A percentile compares a stretch with the other conserved stretches of the same genome.
These are phyloP conservation scores for Ustilago shanxiensis DNA, from an alignment of 1,284 basidiomycete genomes.

Conservation along the genomic window DNA sequence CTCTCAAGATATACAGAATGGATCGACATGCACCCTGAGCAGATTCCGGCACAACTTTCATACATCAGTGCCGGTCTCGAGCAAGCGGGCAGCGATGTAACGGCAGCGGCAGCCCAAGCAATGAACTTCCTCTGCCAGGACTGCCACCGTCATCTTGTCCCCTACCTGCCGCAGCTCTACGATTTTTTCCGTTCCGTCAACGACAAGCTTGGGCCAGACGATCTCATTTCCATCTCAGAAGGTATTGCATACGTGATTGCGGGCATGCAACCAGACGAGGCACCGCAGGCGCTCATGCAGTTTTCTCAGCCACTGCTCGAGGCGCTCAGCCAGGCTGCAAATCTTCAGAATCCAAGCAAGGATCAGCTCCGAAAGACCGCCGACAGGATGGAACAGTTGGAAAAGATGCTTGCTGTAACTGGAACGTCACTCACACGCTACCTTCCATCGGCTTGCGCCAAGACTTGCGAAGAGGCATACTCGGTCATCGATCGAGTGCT, in stretches of 20 bases:
- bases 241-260: slow-evolving; percentile 95
- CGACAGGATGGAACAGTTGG: slow-evolving; percentile 74
- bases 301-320: slow-evolving; percentile 78
- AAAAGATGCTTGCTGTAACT: slow-evolving; percentile 58
- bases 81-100: slow-evolving; percentile 75
- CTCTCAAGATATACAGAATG: slow-evolving; percentile 97
- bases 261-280: slow-evolving; percentile 84
- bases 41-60: slow-evolving; percentile 86
- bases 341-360: slow-evolving; percentile 71
- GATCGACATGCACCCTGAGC: slow-evolving; percentile 89
- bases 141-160: slow-evolving; percentile 87
- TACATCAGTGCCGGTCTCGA: slow-evolving; percentile 94
- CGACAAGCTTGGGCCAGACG: slow-evolving; percentile 83
- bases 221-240: slow-evolving; percentile 90
- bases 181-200: slow-evolving; percentile 85
- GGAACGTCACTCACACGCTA: slow-evolving; percentile 26
- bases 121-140: slow-evolving; percentile 97
- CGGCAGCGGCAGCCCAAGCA: slow-evolving; percentile 93
- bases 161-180: slow-evolving; percentile 91
- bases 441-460: slow-evolving; percentile 82
- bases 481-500: slow-evolving; percentile 84
- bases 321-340: slow-evolving; percentile 70
- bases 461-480: slow-evolving; percentile 86
- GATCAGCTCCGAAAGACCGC: slow-evolving; percentile 77
- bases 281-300: slow-evolving; percentile 83